Conservation (phyloP, 257 asterid genomes). For the Fraxinus cuspidata region DNA sequence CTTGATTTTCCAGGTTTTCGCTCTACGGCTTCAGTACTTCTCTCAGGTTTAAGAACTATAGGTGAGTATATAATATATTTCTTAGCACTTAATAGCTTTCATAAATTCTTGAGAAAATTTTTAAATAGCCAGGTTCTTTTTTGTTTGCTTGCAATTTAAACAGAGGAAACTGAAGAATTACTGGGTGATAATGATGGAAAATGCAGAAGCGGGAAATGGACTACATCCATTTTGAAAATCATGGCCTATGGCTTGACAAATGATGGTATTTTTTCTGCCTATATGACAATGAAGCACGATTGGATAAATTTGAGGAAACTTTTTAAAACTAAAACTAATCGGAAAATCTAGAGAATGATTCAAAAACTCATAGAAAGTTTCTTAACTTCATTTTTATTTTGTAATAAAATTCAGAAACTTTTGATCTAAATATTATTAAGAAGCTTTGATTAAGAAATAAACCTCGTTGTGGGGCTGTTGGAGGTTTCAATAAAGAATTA, state of each 20-base stretch:
- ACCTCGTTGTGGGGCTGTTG: no score
- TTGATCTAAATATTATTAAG: no score
- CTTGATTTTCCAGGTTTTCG: conserved; percentile 49
- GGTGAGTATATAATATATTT: conserved; percentile 25
- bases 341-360: no score
- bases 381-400: not conserved
- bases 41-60: conserved; percentile 30
- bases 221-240: conserved; percentile 30
- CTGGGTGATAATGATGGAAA: conserved; percentile 47
- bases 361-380: no score
- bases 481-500: no score
- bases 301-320: no score
- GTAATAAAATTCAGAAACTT: not conserved
- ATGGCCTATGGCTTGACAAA: conserved; percentile 49
- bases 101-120: no score
- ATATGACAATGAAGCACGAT: no score
- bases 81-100: not conserved
- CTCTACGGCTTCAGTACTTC: conserved; percentile 36
- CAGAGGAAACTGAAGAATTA: conserved; percentile 61
- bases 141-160: not conserved
- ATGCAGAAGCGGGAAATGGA: conserved; percentile 40
- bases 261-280: conserved; percentile 29
- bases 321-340: no score
- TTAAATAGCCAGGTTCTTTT: no score
- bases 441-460: no score